Conservation (phyloP, 2,329 filamentous ascomycete species). For the Neofusicoccum cordaticola region DNA sequence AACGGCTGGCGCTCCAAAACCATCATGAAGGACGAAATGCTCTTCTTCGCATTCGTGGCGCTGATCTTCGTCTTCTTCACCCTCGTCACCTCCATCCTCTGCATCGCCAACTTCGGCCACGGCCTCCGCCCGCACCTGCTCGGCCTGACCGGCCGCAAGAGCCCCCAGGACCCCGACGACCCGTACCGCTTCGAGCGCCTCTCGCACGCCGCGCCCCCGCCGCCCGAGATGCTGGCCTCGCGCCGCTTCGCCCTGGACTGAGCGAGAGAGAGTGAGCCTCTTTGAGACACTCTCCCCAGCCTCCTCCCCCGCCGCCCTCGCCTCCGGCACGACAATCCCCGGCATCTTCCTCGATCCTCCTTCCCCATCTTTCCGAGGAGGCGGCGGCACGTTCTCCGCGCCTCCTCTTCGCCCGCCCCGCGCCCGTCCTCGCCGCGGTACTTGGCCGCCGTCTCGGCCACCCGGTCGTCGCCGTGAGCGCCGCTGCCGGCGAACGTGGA, state of each 20-base stretch:
- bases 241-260: slow-evolving; percentile 2
- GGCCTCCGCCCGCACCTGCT: slow-evolving; percentile 24
- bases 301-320: no score
- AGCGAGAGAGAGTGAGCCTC: not conserved
- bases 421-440: no score
- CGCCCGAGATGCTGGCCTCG: not conserved
- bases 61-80: slow-evolving; percentile 17
- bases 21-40: slow-evolving; percentile 26
- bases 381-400: no score
- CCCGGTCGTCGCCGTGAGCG: no score
- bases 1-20: slow-evolving; percentile 16
- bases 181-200: slow-evolving; percentile 2
- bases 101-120: slow-evolving; percentile 25
- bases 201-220: not conserved
- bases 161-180: not conserved
- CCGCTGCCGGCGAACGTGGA: no score
- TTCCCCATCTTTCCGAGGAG: no score
- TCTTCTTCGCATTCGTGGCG: slow-evolving; percentile 22
- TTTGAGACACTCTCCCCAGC: no score
- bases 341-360: no score
- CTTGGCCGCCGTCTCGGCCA: no score
- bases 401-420: no score
- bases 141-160: not conserved
- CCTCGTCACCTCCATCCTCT: slow-evolving; percentile 17
- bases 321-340: no score